Conservation (phyloP, 2,329 filamentous ascomycete species). For the Penicillium sp. region DNA sequence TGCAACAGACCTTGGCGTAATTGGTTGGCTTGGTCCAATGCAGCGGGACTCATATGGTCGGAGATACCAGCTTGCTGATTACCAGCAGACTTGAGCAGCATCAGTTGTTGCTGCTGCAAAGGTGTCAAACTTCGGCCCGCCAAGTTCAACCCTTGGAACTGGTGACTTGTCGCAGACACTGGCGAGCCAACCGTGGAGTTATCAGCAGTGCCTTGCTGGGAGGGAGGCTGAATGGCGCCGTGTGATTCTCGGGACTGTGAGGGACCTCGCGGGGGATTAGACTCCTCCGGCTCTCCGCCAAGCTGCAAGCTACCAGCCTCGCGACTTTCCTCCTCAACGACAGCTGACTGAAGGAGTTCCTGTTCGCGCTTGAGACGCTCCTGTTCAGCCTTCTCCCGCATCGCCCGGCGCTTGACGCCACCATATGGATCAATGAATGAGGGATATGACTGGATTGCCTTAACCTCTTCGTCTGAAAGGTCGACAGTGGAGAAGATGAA, state of each 20-base stretch:
- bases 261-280: conserved; percentile 53
- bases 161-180: conserved; percentile 42
- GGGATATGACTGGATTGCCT: conserved; percentile 62
- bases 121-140: conserved; percentile 76
- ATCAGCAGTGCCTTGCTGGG: conserved; percentile 62
- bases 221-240: conserved; percentile 72
- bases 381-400: conserved; percentile 72
- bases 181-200: conserved; percentile 47
- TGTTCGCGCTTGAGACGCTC: conserved; percentile 58
- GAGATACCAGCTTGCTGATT: conserved; percentile 63
- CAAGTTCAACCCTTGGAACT: conserved; percentile 59
- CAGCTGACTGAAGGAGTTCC: conserved; percentile 52
- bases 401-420: conserved; percentile 75
- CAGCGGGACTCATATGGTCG: conserved; percentile 39
- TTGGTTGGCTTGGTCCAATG: conserved; percentile 46
- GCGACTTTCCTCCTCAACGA: conserved; percentile 69
- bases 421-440: conserved; percentile 82
- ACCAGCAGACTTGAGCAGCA: conserved; percentile 61
- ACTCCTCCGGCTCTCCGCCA: conserved; percentile 89
- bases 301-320: conserved; percentile 86
- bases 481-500: conserved; percentile 56
- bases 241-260: conserved; percentile 60
- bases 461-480: conserved; percentile 51
- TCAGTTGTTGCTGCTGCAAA: conserved; percentile 73
- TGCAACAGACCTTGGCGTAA: conserved; percentile 50